Base-by-base conservation (phyloP, 208 protist species). In the Crithidia sp. region DNA sequence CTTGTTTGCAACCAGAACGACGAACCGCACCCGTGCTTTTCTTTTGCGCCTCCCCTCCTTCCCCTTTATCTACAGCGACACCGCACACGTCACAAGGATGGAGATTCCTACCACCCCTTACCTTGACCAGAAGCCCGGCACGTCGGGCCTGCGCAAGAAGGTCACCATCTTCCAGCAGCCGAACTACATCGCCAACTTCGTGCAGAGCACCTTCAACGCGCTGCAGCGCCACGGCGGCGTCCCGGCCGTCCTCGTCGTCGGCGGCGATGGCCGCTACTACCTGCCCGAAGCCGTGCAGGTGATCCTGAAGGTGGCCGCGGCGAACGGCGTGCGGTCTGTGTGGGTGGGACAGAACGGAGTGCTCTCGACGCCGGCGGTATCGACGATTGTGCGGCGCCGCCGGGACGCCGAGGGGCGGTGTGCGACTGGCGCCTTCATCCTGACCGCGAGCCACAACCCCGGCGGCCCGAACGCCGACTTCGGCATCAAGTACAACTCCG, bases 401-500 rank as follows among this genome's bases (percentile, higher is more conserved):
- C 50, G 74, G 44, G 74, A 78, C 16, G 73, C 87, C 4, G 92
- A 87, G 62, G 74, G 67, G 19, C 54, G 55, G 49, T 64, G 67
- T 17, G 83, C 86, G 17, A 82, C 73, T 43, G 97, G 97, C 37
- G 98, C 95, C 10, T 97, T 99, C 70, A 99, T 99, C 63, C 86
- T 99, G 12, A 99, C 98, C 2, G 98, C 99, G 10, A 95, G 84
- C 76, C 99, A 99, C 91, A 99, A 99, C 87, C 98, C 99, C 16
- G 99, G 98, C 58, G 98, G 99, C 58, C 84, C 91, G 19, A 76
- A 91, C 5, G 95, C 93, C 40, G 99, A 99, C 82, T 99, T 99
- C 83, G 99, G 99, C 67, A 98, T 99, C 77, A 99, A 99, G 88
- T 99, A 98, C 86, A 99, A 99, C 88, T 86, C 84, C 45, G 79